A percentile compares a stretch with the other conserved stretches of the same genome.
phyloP scores from a whole-genome alignment of 73 alveolate species.

The Paramecium primaurelia region DNA sequence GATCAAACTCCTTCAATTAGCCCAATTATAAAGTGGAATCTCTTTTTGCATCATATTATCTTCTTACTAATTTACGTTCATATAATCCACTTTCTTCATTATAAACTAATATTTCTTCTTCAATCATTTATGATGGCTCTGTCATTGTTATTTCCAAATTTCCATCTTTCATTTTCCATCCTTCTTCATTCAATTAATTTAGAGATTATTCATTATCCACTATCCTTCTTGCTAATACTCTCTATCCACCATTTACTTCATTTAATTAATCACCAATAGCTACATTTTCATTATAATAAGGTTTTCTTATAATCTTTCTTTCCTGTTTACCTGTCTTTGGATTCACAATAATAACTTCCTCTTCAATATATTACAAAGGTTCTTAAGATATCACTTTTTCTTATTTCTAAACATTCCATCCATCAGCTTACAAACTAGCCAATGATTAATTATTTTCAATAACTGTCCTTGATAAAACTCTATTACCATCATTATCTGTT shows the following conservation, averaged over 20 bases:
- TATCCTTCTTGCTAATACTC: not conserved
- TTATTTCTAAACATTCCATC: not conserved
- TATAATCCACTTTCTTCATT: slow-evolving; percentile 9
- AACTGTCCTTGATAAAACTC: not conserved
- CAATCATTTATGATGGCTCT: not conserved
- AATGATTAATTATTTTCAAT: slow-evolving; percentile 3
- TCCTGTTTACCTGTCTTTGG: not conserved
- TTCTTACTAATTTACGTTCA: slow-evolving; percentile 4
- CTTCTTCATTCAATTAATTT: not conserved
- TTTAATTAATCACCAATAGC: not conserved
- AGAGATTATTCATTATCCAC: not conserved
- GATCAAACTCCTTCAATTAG: not conserved
- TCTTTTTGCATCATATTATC: not conserved
- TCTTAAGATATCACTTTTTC: not conserved
- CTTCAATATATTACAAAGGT: not conserved
- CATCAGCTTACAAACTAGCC: not conserved
- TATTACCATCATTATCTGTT: not conserved
- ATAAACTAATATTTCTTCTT: not conserved
- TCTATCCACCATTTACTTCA: not conserved
- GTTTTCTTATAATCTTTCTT: not conserved
- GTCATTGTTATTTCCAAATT: not conserved
- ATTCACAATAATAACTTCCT: not conserved
- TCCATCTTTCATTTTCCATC: not conserved
- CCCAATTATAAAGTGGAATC: not conserved
- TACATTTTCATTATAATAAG: not conserved